Conservation (phyloP, 2,329 filamentous ascomycete genomes). For the Aspergillus aculeatus region DNA sequence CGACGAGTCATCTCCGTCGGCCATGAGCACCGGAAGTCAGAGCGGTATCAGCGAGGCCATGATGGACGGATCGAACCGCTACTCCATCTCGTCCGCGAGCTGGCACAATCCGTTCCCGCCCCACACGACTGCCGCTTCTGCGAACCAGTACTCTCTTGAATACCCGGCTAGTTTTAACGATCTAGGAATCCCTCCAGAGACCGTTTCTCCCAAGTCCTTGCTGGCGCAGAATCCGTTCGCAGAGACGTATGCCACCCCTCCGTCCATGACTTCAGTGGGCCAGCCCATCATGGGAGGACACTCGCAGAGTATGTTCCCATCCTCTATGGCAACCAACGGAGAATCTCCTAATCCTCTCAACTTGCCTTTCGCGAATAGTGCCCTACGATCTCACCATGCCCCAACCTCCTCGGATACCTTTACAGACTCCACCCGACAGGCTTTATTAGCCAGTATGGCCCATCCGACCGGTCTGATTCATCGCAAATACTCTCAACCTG, state of each 20-base stretch:
- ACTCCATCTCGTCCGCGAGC: slow-evolving; percentile 54
- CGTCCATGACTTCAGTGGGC: slow-evolving; percentile 72
- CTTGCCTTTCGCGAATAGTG: slow-evolving; percentile 58
- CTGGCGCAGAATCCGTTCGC: slow-evolving; percentile 65
- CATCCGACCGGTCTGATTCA: slow-evolving; percentile 58
- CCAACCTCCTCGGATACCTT: slow-evolving; percentile 64
- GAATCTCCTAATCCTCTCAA: slow-evolving; percentile 49
- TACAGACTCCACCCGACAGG: slow-evolving; percentile 64
- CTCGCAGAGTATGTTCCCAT: slow-evolving; percentile 52
- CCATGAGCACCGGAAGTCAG: slow-evolving; percentile 91
- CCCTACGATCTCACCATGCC: slow-evolving; percentile 59
- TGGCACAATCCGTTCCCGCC: slow-evolving; percentile 70
- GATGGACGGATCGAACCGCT: slow-evolving; percentile 72
- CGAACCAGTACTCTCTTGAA: slow-evolving; percentile 71
- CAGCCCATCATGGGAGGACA: slow-evolving; percentile 67
- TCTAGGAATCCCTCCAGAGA: slow-evolving; percentile 65
- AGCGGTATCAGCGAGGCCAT: slow-evolving; percentile 77
- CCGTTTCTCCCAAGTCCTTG: slow-evolving; percentile 74
- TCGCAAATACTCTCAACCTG: slow-evolving; percentile 60
- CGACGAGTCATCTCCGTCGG: slow-evolving; percentile 91
- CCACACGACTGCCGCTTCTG: slow-evolving; percentile 62
- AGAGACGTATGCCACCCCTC: slow-evolving; percentile 76
- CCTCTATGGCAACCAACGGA: slow-evolving; percentile 44
- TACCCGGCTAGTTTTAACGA: slow-evolving; percentile 74
- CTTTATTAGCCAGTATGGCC: slow-evolving; percentile 60